Percentiles rank a stretch among this genome's conserved stretches.
Conservation (phyloP, 192 early-diverging fungal species). For the Coemansia reversa region DNA sequence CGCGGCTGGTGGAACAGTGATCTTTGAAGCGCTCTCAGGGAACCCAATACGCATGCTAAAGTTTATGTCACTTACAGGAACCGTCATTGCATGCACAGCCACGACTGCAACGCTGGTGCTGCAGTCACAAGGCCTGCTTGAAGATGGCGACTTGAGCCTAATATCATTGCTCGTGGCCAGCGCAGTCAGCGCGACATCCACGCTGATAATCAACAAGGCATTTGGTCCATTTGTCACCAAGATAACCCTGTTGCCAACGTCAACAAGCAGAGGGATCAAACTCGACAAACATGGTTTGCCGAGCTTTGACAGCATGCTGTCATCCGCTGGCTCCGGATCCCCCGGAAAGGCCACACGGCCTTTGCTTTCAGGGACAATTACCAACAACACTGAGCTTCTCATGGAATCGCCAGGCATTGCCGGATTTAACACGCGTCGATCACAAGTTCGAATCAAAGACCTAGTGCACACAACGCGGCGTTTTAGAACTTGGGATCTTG, state of each 20-base stretch:
- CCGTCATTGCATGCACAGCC: slow-evolving; percentile 33
- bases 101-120: slow-evolving; percentile 19
- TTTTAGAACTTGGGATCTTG: slow-evolving; percentile 48
- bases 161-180: slow-evolving; percentile 35
- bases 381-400: slow-evolving; percentile 32
- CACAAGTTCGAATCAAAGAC: slow-evolving; percentile 26
- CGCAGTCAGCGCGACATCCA: slow-evolving; percentile 39
- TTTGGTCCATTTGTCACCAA: slow-evolving; percentile 53
- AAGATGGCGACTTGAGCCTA: slow-evolving; percentile 23
- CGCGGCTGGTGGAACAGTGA: slow-evolving; percentile 4
- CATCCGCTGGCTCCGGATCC: neutral
- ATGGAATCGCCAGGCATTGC: slow-evolving; percentile 42
- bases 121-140: slow-evolving; percentile 20
- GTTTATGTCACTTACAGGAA: slow-evolving; percentile 50
- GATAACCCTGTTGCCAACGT: slow-evolving; percentile 26
- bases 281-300: slow-evolving; percentile 42
- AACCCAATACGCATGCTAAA: slow-evolving; percentile 49
- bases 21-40: slow-evolving; percentile 42
- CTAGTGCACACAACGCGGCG: slow-evolving; percentile 22
- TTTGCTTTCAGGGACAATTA: slow-evolving; percentile 21
- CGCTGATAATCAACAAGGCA: slow-evolving; percentile 26
- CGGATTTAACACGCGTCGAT: slow-evolving; percentile 30
- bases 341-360: neutral
- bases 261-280: slow-evolving; percentile 2
- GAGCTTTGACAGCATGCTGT: slow-evolving; percentile 45